phyloP scores from a whole-genome alignment of 331 rosid genomes.

The Acacia concinna region DNA sequence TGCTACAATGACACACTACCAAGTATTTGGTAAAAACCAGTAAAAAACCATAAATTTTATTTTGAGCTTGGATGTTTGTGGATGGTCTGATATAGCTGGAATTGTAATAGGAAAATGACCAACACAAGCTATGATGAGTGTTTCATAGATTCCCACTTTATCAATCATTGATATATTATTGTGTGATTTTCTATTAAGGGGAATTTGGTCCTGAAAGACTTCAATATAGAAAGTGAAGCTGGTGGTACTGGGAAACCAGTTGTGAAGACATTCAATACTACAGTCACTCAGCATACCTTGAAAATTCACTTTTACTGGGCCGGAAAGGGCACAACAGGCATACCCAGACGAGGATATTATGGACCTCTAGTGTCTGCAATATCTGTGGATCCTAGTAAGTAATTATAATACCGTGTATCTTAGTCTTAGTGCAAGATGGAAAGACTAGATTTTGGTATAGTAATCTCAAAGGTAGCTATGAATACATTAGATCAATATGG shows the following conservation, averaged over 20 bases:
- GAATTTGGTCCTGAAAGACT: conserved; percentile 68
- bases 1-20: background rate
- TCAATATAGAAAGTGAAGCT: conserved; percentile 72
- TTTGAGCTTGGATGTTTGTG: background rate
- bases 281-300: conserved; percentile 61
- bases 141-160: background rate
- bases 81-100: background rate
- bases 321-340: conserved; percentile 96
- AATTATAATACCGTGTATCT: conserved; percentile 1
- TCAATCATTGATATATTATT: conserved; percentile 29
- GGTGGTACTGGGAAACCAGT: conserved; percentile 66
- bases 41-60: background rate
- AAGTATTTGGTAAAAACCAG: background rate
- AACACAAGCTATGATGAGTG: background rate
- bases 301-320: conserved; percentile 92
- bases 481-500: background rate
- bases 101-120: background rate
- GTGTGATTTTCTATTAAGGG: conserved; percentile 45
- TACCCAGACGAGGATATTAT: conserved; percentile 79
- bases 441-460: background rate
- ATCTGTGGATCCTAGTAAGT: conserved; percentile 88
- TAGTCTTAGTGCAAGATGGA: background rate
- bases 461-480: conserved; percentile 6
- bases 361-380: conserved; percentile 92
- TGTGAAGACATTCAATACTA: conserved; percentile 50